Percentiles rank a stretch among this genome's conserved stretches.
phyloP scores from a whole-genome alignment of 306 rosid genomes.

The Fragaria nilgerrensis region DNA sequence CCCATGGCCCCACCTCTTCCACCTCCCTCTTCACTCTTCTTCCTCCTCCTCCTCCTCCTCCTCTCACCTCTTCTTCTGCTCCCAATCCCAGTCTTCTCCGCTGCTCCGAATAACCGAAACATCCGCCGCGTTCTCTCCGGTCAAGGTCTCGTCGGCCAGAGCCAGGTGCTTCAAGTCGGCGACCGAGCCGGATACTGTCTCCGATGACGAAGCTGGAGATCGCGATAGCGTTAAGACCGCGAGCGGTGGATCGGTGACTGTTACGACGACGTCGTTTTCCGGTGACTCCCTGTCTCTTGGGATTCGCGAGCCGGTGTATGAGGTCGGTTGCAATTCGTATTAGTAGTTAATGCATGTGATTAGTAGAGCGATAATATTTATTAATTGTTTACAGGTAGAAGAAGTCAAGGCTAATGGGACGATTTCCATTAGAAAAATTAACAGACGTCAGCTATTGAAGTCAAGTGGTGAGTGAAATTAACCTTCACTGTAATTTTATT shows the following conservation, averaged over 20 bases:
- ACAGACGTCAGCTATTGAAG: constrained; percentile 85
- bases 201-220: constrained; percentile 33
- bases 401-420: constrained; percentile 80
- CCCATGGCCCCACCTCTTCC: constrained; percentile 41
- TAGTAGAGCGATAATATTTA: neutral
- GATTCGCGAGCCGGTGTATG: constrained; percentile 91
- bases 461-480: constrained; percentile 66
- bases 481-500: neutral
- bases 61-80: constrained; percentile 38
- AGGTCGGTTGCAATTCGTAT: constrained; percentile 40
- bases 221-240: constrained; percentile 8
- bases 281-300: constrained; percentile 74
- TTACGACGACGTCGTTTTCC: constrained; percentile 36
- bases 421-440: constrained; percentile 72
- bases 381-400: constrained; percentile 51
- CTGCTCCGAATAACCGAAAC: constrained; percentile 26
- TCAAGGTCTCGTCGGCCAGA: constrained; percentile 24
- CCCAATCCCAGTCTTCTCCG: constrained; percentile 15
- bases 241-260: constrained; percentile 30
- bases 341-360: neutral
- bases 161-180: constrained; percentile 53
- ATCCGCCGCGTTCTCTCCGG: constrained; percentile 28
- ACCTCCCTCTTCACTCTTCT: constrained; percentile 45
- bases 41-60: constrained; percentile 27
- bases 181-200: constrained; percentile 48